A percentile compares a stretch with the other conserved stretches of the same genome.
Evolutionary conservation across 805 yeast genomes (phyloP).

Genomic region (Limtongia smithiae): DNA sequence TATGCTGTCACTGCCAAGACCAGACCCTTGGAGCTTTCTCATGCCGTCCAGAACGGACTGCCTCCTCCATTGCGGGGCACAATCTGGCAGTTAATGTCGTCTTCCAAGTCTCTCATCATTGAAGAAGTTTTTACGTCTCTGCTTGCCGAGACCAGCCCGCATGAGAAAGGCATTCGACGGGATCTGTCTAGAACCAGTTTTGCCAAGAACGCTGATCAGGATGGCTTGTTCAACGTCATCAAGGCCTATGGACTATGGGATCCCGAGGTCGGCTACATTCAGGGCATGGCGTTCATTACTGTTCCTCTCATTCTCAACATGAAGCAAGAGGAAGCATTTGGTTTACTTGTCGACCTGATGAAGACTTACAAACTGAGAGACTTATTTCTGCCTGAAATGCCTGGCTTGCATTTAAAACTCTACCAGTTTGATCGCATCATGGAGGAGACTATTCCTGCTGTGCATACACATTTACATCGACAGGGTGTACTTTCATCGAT

Average conservation of each 20-base stretch:
- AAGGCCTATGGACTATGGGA: conserved; percentile 83
- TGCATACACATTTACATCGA: conserved; percentile 70
- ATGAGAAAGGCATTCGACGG: conserved; percentile 71
- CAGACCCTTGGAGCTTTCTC: conserved; percentile 57
- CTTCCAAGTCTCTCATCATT: conserved; percentile 62
- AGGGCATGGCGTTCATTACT: conserved; percentile 93
- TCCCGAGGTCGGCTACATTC: conserved; percentile 94
- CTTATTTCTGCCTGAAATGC: conserved; percentile 84
- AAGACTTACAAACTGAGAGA: conserved; percentile 75
- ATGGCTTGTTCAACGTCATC: conserved; percentile 67
- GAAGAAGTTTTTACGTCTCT: conserved; percentile 56
- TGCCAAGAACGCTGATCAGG: conserved; percentile 60
- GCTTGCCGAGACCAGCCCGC: conserved; percentile 50
- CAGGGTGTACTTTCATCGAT: conserved; percentile 89
- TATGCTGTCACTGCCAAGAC: conserved; percentile 63
- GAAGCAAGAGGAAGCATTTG: conserved; percentile 80
- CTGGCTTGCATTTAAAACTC: conserved; percentile 77
- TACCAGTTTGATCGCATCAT: conserved; percentile 88
- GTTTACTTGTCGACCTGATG: conserved; percentile 77
- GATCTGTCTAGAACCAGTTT: conserved; percentile 85
- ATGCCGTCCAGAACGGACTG: conserved; percentile 68
- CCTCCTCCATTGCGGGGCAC: conserved; percentile 84
- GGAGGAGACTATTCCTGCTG: conserved; percentile 69
- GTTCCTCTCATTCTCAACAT: conserved; percentile 80
- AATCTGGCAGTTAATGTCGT: conserved; percentile 86